Percentiles rank a stretch among this genome's conserved stretches.
Conservation (phyloP, 148 eudicot genomes). For the Chenopodium album region DNA sequence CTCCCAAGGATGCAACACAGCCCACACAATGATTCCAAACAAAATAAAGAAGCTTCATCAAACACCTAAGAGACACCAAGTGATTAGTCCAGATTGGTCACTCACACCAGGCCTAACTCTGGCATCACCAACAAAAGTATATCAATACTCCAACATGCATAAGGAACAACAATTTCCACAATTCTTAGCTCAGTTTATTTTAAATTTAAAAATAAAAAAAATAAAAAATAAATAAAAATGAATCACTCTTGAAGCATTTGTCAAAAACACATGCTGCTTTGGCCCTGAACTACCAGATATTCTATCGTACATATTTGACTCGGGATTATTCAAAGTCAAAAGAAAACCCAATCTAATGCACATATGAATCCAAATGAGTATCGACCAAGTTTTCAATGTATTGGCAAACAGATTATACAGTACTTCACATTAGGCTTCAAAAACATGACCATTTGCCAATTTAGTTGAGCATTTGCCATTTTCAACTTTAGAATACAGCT, state of each 20-base stretch:
- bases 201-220: too few relatives aligned
- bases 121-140: background rate
- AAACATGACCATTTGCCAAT: background rate
- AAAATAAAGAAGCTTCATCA: background rate
- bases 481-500: background rate
- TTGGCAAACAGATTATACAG: background rate
- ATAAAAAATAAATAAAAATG: background rate
- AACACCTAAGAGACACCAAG: background rate
- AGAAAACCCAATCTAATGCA: background rate
- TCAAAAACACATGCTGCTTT: too few relatives aligned
- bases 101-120: background rate
- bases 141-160: slow-evolving; percentile 4
- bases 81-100: background rate
- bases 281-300: background rate
- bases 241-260: background rate
- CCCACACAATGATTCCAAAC: background rate
- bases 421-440: background rate
- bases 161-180: background rate
- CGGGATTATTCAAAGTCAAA: too few relatives aligned
- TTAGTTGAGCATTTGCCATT: background rate
- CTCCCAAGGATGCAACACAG: background rate
- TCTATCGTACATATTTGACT: background rate
- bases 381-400: background rate
- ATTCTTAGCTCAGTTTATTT: background rate
- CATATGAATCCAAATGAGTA: background rate